Conservation (phyloP, 164 flowering plant species). For the Piper longum region DNA sequence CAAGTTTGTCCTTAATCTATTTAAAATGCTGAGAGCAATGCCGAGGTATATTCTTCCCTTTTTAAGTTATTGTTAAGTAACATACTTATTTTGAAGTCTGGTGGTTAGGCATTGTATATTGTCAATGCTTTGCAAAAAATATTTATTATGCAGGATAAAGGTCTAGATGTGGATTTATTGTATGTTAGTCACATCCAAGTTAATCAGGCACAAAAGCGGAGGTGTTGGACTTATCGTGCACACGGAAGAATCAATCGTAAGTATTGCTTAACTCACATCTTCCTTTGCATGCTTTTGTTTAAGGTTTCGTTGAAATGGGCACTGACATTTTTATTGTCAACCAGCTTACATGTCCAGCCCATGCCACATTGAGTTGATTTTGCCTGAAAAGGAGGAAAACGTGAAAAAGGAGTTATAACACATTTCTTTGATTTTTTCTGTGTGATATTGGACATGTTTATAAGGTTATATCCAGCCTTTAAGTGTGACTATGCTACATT, state of each 20-base stretch:
- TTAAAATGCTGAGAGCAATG: conserved; percentile 97
- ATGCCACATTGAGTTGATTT: conserved; percentile 78
- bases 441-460: neutral
- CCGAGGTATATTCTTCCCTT: conserved; percentile 40
- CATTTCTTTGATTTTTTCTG: neutral
- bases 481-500: no score
- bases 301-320: neutral
- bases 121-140: no score
- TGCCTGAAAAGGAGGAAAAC: conserved; percentile 81
- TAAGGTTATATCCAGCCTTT: no score
- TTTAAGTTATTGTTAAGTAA: neutral
- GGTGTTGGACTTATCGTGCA: conserved; percentile 82
- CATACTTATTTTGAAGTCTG: neutral
- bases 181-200: conserved; percentile 72
- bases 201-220: conserved; percentile 80
- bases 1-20: conserved; percentile 64
- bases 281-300: neutral
- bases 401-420: conserved; percentile 32
- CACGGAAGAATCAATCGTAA: conserved; percentile 85
- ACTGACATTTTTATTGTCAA: neutral
- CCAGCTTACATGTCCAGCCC: conserved; percentile 94
- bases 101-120: neutral
- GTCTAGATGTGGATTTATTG: conserved; percentile 74
- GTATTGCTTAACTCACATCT: conserved; percentile 11
- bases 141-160: conserved; percentile 44